A percentile compares a stretch with the other conserved stretches of the same genome.
phyloP scores from a whole-genome alignment of 176 grass and related monocot species.

The Oropetium thomaeum region DNA sequence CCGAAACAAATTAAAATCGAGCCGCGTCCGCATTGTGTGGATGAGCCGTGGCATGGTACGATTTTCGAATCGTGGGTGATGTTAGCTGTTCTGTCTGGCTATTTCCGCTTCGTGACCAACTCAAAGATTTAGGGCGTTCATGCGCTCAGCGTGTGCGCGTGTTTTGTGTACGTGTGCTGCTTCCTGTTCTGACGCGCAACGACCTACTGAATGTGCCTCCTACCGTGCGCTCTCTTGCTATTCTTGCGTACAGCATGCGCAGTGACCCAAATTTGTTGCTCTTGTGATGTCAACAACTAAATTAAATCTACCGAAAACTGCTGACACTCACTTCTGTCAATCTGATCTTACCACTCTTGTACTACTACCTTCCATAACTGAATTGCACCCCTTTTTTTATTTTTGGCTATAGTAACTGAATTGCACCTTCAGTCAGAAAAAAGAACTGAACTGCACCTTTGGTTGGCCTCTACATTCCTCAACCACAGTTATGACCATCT shows the following conservation, averaged over 20 bases:
- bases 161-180: background rate
- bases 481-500: background rate
- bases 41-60: background rate
- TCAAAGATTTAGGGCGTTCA: conserved; percentile 7
- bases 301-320: background rate
- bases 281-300: conserved; percentile 5
- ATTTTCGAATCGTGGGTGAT: background rate
- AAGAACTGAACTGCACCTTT: too few species aligned
- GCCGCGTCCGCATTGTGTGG: background rate
- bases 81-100: background rate
- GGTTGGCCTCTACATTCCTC: background rate
- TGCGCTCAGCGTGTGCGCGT: conserved; percentile 26
- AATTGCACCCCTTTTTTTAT: background rate
- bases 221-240: background rate
- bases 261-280: background rate
- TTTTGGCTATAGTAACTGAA: too few species aligned
- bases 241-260: background rate
- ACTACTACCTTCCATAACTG: background rate
- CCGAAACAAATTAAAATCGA: background rate
- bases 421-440: too few species aligned
- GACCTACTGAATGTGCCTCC: conserved; percentile 16
- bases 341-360: background rate
- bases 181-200: conserved; percentile 26
- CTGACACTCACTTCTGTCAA: background rate
- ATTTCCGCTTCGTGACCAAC: background rate